Evolutionary conservation across 202 grass and related monocot genomes (phyloP), one percentile per base, ranked within the genome.

Genomic region (Panicum hallii): DNA sequence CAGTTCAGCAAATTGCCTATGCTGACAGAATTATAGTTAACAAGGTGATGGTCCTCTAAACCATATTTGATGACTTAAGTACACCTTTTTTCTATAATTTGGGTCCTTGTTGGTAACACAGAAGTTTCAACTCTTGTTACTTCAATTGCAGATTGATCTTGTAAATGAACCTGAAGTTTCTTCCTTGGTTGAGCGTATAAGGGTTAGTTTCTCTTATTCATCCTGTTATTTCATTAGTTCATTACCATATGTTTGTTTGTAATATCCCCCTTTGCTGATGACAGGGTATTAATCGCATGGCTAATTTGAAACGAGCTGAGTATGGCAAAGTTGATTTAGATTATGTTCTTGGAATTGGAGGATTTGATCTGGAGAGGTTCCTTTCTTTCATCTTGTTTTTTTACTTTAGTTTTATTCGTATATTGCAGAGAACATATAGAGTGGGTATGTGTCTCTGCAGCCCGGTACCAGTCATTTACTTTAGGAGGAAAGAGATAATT

Each of bases 321-420:
- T 94, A 99, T 85, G 93, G 97, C 70, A 88, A 90, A 86, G 97
- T 99, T 75, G 91, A 99, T 90, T 82, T 99, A 70, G 93, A 99
- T 88, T 99, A 99, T 88, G 97, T 96, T 83, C 97, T 99, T 92
- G 97, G 97, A 55, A 94, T 99, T 83, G 97, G 97, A 92, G 97
- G 97, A 74, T 99, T 99, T 85, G 97, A 99, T 94, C 80, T 99
- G 50, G 97, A 99, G 81, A 99, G 93, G 97, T 99, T 82, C 13
- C 43, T 80, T 84, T 92, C 85, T 83, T 74, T 78, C 74, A 53
- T 49, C 36, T 44, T 80, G 43, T 55, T 43, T 85, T 83, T 17
- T 52, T 2, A 16, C 2, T 48, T 47, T 46, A 61, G 74, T 36
- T 74, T 22, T 22, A 0, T 57, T 66, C 2, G 9, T 36, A 74